phyloP scores from a whole-genome alignment of 2,329 filamentous ascomycete species.

The Fusarium marasasianum region DNA sequence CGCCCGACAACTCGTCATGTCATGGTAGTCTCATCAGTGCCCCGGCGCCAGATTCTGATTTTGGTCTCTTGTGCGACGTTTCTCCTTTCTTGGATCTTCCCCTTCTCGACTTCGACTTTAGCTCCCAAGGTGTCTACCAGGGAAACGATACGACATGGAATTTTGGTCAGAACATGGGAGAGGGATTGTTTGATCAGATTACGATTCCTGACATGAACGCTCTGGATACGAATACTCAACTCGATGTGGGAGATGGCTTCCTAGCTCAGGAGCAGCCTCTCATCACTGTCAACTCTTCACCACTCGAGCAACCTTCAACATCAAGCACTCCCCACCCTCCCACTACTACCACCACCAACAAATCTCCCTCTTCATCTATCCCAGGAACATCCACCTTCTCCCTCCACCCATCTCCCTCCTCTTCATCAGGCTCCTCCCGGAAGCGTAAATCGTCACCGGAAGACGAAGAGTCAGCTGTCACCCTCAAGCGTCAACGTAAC shows the following conservation, averaged over 20 bases:
- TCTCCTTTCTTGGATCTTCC: conserved; percentile 35
- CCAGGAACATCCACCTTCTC: conserved; percentile 40
- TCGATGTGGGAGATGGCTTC: conserved; percentile 32
- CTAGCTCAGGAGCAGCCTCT: conserved; percentile 27
- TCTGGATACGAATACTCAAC: conserved; percentile 6
- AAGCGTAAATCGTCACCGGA: conserved; percentile 39
- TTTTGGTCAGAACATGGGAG: conserved; percentile 5
- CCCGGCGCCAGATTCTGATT: conserved; percentile 16
- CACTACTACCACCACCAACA: conserved; percentile 8
- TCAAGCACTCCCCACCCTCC: conserved; percentile 11
- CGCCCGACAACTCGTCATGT: conserved; percentile 19
- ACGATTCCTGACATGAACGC: conserved; percentile 15
- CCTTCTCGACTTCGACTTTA: conserved; percentile 12
- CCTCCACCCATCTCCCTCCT: conserved; percentile 30
- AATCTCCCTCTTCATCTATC: conserved; percentile 33
- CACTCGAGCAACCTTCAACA: conserved; percentile 15
- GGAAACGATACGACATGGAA: conserved; percentile 18
- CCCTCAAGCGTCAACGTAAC: conserved; percentile 71
- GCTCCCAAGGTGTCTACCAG: conserved; percentile 10
- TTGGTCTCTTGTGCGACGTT: conserved; percentile 16
- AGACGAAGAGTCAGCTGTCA: conserved; percentile 40
- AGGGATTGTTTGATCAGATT: conserved; percentile 28
- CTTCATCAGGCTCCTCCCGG: conserved; percentile 27
- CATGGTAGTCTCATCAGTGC: conserved; percentile 32
- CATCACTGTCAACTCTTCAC: conserved; percentile 19